These are phyloP conservation scores for Rhizopogon roseolus DNA, from an alignment of 768 basidiomycete genomes.

Conservation along the genomic window DNA sequence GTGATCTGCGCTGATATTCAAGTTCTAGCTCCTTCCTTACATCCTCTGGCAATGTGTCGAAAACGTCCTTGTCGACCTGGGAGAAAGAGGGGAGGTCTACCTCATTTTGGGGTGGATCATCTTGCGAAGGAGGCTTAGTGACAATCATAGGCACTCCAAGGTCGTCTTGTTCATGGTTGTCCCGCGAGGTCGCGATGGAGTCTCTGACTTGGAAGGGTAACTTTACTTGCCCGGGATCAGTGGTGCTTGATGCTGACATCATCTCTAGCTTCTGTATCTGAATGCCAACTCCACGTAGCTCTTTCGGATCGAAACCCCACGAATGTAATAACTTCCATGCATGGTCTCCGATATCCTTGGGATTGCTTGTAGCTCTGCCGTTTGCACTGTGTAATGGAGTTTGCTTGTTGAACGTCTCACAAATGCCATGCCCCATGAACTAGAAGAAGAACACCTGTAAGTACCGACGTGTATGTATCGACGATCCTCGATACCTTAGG, in stretches of 20 bases:
- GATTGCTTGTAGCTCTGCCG: conserved; percentile 71
- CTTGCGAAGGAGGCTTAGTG: conserved; percentile 31
- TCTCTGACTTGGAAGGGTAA: conserved; percentile 47
- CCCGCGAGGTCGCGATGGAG: not conserved
- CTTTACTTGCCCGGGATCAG: conserved; percentile 50
- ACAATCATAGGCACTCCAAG: conserved; percentile 14
- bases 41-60: conserved; percentile 66
- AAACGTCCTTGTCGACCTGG: conserved; percentile 68
- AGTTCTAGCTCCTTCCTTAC: conserved; percentile 63
- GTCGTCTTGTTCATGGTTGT: not conserved
- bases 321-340: conserved; percentile 72
- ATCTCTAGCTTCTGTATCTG: conserved; percentile 87
- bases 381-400: conserved; percentile 50
- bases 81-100: conserved; percentile 65
- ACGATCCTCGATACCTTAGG: conserved; percentile 62
- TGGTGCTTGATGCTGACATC: conserved; percentile 22
- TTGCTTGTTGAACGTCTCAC: conserved; percentile 79
- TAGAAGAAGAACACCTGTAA: conserved; percentile 22
- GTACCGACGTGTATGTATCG: not conserved
- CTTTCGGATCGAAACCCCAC: conserved; percentile 75
- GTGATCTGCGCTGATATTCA: conserved; percentile 61
- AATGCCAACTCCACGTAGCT: conserved; percentile 89
- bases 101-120: conserved; percentile 10
- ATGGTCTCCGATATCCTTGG: conserved; percentile 64
- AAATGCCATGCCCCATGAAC: conserved; percentile 91